Evolutionary conservation across 2,329 filamentous ascomycete species (phyloP).

Genomic region (Trichoderma arundinaceum): DNA sequence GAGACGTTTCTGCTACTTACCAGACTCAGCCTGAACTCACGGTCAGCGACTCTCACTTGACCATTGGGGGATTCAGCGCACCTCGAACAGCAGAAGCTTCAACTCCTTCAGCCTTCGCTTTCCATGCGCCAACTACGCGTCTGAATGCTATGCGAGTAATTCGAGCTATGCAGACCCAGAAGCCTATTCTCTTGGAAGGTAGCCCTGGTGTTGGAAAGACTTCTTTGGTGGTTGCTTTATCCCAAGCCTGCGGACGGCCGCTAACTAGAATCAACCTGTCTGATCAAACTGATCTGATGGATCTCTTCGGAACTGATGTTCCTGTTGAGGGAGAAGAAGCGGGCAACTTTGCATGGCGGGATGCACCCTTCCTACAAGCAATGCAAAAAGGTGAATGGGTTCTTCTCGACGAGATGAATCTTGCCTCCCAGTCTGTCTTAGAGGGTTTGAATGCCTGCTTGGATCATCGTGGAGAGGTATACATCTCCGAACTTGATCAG

Average conservation of each 20-base stretch:
- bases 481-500: slow-evolving; percentile 92
- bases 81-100: slow-evolving; percentile 52
- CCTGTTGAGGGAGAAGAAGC: slow-evolving; percentile 91
- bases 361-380: slow-evolving; percentile 91
- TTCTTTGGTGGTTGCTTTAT: slow-evolving; percentile 84
- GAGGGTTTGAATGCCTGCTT: slow-evolving; percentile 96
- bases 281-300: slow-evolving; percentile 96
- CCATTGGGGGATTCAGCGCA: slow-evolving; percentile 77
- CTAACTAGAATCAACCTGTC: slow-evolving; percentile 95
- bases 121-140: slow-evolving; percentile 87
- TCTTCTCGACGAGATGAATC: slow-evolving; percentile 96
- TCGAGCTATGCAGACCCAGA: slow-evolving; percentile 83
- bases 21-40: slow-evolving; percentile 63
- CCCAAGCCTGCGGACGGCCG: slow-evolving; percentile 77
- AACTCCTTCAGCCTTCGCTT: slow-evolving; percentile 56
- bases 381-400: slow-evolving; percentile 99
- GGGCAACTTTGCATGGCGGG: slow-evolving; percentile 92
- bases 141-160: slow-evolving; percentile 90
- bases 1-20: slow-evolving; percentile 70
- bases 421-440: slow-evolving; percentile 94
- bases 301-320: slow-evolving; percentile 95
- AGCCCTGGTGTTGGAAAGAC: slow-evolving; percentile 99
- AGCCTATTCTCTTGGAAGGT: slow-evolving; percentile 92
- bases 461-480: slow-evolving; percentile 94
- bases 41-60: slow-evolving; percentile 58